These are phyloP conservation scores for Coleophoma eucalyptorum DNA, from an alignment of 2,329 filamentous ascomycete species.

Conservation along the genomic window DNA sequence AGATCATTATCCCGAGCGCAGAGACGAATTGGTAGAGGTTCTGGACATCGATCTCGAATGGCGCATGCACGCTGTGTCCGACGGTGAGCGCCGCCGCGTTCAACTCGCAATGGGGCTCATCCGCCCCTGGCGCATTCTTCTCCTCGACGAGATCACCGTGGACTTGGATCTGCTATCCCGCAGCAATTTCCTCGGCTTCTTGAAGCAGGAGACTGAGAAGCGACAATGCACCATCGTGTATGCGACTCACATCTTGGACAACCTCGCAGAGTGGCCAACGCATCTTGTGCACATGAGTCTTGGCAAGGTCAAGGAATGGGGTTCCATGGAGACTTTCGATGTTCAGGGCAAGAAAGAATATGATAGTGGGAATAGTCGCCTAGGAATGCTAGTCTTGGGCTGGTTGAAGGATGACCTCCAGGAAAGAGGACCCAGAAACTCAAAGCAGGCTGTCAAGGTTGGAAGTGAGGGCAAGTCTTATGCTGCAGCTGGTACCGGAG, in stretches of 20 bases:
- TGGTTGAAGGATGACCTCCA: conserved; percentile 83
- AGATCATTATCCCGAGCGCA: conserved; percentile 72
- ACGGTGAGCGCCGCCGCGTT: conserved; percentile 86
- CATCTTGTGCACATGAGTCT: conserved; percentile 95
- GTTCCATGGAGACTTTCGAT: conserved; percentile 65
- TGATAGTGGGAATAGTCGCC: conserved; percentile 68
- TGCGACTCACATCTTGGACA: conserved; percentile 95
- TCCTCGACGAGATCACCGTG: conserved; percentile 96
- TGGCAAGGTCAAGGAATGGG: conserved; percentile 85
- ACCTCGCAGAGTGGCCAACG: conserved; percentile 89
- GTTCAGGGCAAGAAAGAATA: conserved; percentile 29
- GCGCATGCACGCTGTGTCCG: conserved; percentile 94
- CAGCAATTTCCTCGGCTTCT: conserved; percentile 78
- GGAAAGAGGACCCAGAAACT: conserved; percentile 70
- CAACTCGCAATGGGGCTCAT: conserved; percentile 95
- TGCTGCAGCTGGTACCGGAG: conserved; percentile 53
- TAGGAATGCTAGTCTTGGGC: conserved; percentile 81
- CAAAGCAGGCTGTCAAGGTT: conserved; percentile 12
- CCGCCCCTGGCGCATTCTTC: conserved; percentile 83
- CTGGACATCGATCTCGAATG: conserved; percentile 89
- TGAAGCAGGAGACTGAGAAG: conserved; percentile 81
- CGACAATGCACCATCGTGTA: conserved; percentile 91
- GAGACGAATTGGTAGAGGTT: conserved; percentile 83
- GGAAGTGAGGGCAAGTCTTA: conserved; percentile 44
- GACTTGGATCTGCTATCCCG: conserved; percentile 87